Conservation (phyloP, 768 basidiomycete species). For the Phylloporus rhodoxanthus region DNA sequence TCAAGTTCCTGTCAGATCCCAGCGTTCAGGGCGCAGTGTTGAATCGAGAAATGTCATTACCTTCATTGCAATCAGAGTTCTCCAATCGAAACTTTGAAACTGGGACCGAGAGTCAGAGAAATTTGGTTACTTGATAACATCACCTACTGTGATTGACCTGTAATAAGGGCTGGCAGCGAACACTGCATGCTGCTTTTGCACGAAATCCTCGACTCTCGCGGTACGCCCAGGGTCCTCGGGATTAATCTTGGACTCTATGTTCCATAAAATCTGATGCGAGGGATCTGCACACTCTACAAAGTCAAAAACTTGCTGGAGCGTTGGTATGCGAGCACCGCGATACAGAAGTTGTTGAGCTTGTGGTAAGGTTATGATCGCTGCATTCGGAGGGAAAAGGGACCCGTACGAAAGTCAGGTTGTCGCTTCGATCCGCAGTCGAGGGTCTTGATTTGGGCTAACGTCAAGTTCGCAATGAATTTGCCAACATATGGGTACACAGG, state of each 20-base stretch:
- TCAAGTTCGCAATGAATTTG: conserved; percentile 69
- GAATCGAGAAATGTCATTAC: conserved; percentile 21
- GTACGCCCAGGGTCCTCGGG: conserved; percentile 49
- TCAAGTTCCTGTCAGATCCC: conserved; percentile 43
- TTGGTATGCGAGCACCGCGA: conserved; percentile 66
- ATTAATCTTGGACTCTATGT: conserved; percentile 76
- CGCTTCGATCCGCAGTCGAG: conserved; percentile 75
- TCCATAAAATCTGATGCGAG: conserved; percentile 56
- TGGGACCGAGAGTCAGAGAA: conserved; percentile 22
- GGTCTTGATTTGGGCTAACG: conserved; percentile 72
- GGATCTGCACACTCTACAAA: conserved; percentile 73
- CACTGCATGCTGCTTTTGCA: conserved; percentile 51
- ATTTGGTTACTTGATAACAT: background rate
- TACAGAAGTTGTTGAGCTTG: conserved; percentile 60
- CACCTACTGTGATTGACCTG: conserved; percentile 56
- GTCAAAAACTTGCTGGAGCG: conserved; percentile 66
- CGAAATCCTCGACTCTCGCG: conserved; percentile 52
- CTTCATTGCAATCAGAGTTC: conserved; percentile 69
- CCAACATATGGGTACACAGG: conserved; percentile 71
- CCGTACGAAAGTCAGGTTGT: conserved; percentile 52
- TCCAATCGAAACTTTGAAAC: conserved; percentile 84
- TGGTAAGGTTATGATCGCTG: conserved; percentile 1
- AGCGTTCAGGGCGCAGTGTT: background rate
- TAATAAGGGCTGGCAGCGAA: conserved; percentile 58
- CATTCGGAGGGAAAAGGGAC: background rate